Conservation (phyloP, 1,284 basidiomycete genomes). For the Xerocomus nothofagi region DNA sequence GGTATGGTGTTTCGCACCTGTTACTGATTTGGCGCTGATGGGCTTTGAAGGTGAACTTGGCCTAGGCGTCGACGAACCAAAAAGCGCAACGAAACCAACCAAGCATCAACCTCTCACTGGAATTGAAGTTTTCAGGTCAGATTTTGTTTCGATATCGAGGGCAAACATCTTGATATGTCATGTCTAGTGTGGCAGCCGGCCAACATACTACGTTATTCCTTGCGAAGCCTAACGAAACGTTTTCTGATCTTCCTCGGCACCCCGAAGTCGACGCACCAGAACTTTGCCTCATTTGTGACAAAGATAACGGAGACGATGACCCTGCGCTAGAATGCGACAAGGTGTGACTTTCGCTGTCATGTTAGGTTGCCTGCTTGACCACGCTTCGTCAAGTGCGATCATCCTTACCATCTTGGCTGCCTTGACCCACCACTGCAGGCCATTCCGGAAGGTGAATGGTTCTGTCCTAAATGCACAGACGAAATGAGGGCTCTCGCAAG, state of each 20-base stretch:
- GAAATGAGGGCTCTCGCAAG: constrained; percentile 30
- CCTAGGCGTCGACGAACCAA: constrained; percentile 75
- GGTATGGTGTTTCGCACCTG: constrained; percentile 39
- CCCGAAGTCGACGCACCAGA: constrained; percentile 74
- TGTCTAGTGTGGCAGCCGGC: constrained; percentile 71
- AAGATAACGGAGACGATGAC: constrained; percentile 67
- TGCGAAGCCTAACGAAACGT: constrained; percentile 65
- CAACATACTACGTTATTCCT: constrained; percentile 87
- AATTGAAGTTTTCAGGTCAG: constrained; percentile 78
- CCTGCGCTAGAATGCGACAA: constrained; percentile 84
- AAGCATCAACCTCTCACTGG: constrained; percentile 70
- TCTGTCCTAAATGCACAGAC: constrained; percentile 69
- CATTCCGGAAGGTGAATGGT: constrained; percentile 91
- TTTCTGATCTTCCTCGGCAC: constrained; percentile 73
- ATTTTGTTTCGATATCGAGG: neutral
- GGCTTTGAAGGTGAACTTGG: constrained; percentile 68
- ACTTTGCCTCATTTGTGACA: constrained; percentile 70
- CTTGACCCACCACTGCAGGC: constrained; percentile 73
- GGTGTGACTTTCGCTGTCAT: constrained; percentile 42
- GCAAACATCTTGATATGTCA: neutral
- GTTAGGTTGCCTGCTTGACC: neutral
- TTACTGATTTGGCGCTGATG: neutral
- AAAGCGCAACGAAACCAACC: constrained; percentile 85
- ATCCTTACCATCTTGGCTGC: constrained; percentile 84
- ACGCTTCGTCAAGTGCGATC: constrained; percentile 67